Conservation (phyloP, 1,139 yeast species). For the Saccharomyces hybrid region DNA sequence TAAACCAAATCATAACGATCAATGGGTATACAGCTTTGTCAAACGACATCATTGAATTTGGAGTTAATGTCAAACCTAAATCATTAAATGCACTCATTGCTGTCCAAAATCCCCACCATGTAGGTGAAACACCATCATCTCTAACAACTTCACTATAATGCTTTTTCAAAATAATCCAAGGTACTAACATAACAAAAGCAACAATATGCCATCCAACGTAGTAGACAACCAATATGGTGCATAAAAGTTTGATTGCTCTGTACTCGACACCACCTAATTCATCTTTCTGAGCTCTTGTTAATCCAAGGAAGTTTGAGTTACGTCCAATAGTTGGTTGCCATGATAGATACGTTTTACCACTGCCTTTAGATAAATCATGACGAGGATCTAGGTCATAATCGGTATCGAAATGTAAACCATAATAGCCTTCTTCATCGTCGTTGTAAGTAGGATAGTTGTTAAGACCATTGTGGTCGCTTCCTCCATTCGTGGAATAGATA, state of each 20-base stretch:
- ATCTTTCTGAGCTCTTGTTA: constrained; percentile 78
- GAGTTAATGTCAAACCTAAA: constrained; percentile 72
- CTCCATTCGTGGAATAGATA: neutral
- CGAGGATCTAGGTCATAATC: constrained; percentile 11
- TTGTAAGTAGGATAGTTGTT: constrained; percentile 4
- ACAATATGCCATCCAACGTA: constrained; percentile 70
- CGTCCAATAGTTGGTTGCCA: constrained; percentile 92
- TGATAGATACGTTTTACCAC: constrained; percentile 64
- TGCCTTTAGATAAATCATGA: constrained; percentile 27
- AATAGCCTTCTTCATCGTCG: constrained; percentile 20
- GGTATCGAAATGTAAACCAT: constrained; percentile 18
- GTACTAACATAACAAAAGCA: constrained; percentile 49
- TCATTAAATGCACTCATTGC: constrained; percentile 74
- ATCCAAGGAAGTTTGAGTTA: constrained; percentile 81
- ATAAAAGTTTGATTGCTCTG: constrained; percentile 72
- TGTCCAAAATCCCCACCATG: constrained; percentile 92
- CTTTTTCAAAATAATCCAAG: constrained; percentile 49
- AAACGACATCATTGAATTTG: constrained; percentile 69
- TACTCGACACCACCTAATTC: constrained; percentile 97
- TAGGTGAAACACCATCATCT: constrained; percentile 54
- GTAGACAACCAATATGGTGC: constrained; percentile 56
- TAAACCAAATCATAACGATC: constrained; percentile 55
- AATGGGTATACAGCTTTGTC: constrained; percentile 56
- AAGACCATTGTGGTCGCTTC: neutral
- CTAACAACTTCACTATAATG: constrained; percentile 40